phyloP scores from a whole-genome alignment of 495 filamentous ascomycete species.

The Glonium stellatum region DNA sequence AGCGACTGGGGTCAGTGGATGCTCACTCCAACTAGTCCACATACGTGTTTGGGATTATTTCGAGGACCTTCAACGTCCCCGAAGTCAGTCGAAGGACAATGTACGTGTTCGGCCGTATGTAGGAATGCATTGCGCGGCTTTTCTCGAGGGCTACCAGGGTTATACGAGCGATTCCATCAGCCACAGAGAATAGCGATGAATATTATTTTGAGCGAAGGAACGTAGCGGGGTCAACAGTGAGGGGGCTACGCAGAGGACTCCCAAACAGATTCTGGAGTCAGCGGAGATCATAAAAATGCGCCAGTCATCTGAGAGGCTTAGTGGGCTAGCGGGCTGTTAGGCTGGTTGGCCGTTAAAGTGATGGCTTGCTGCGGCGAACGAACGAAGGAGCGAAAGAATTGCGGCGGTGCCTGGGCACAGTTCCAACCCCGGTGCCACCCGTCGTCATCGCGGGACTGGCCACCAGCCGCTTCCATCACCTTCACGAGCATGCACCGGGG shows the following conservation, averaged over 20 bases:
- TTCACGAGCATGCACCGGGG: background rate
- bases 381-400: background rate
- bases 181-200: background rate
- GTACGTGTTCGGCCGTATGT: constrained; percentile 56
- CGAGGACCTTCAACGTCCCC: constrained; percentile 53
- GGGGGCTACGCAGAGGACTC: no score
- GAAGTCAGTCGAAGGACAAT: constrained; percentile 64
- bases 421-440: background rate
- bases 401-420: background rate
- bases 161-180: background rate
- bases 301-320: background rate
- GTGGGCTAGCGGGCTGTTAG: background rate
- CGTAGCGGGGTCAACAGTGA: no score
- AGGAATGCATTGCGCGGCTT: constrained; percentile 36
- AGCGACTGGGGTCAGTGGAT: constrained; percentile 16
- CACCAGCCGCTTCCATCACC: background rate
- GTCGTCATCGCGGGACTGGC: constrained; percentile 1
- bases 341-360: background rate
- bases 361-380: background rate
- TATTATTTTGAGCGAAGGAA: no score
- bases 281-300: no score
- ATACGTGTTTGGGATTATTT: constrained; percentile 72
- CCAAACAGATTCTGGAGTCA: no score
- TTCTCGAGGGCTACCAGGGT: background rate
- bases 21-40: constrained; percentile 40